These are phyloP conservation scores for Penicillium hesseltinei DNA, from an alignment of 2,329 filamentous ascomycete genomes.

Conservation along the genomic window DNA sequence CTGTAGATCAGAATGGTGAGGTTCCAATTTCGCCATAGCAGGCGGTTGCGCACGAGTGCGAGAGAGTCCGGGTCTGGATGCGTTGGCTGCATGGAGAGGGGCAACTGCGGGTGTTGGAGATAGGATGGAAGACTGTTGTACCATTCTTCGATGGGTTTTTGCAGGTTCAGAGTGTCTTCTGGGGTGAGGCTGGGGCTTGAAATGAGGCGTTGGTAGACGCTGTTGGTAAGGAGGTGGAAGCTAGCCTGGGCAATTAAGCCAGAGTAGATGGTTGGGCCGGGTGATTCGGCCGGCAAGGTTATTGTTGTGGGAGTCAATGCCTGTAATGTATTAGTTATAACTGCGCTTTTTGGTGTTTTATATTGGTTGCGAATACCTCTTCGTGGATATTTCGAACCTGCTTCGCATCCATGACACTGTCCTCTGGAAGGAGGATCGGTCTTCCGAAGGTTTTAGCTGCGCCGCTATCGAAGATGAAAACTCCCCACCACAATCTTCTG, in stretches of 20 bases:
- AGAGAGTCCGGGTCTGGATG: constrained; percentile 37
- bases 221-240: constrained; percentile 46
- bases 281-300: constrained; percentile 36
- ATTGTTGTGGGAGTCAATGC: constrained; percentile 36
- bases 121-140: constrained; percentile 43
- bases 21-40: constrained; percentile 47
- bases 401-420: constrained; percentile 46
- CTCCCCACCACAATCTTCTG: constrained; percentile 43
- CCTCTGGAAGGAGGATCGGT: constrained; percentile 47
- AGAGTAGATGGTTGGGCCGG: constrained; percentile 45
- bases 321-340: not conserved
- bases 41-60: constrained; percentile 39
- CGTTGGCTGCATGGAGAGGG: constrained; percentile 23
- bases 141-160: constrained; percentile 46
- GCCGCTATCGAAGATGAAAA: constrained; percentile 51
- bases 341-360: not conserved
- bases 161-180: constrained; percentile 42
- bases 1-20: constrained; percentile 46
- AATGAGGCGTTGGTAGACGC: constrained; percentile 46
- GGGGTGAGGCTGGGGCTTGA: constrained; percentile 43
- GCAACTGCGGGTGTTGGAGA: constrained; percentile 33
- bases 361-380: constrained; percentile 22
- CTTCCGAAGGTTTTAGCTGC: constrained; percentile 52
- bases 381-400: constrained; percentile 48
- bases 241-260: constrained; percentile 43